Conservation (phyloP, 768 basidiomycete species). For the Chalciporus piperatus region DNA sequence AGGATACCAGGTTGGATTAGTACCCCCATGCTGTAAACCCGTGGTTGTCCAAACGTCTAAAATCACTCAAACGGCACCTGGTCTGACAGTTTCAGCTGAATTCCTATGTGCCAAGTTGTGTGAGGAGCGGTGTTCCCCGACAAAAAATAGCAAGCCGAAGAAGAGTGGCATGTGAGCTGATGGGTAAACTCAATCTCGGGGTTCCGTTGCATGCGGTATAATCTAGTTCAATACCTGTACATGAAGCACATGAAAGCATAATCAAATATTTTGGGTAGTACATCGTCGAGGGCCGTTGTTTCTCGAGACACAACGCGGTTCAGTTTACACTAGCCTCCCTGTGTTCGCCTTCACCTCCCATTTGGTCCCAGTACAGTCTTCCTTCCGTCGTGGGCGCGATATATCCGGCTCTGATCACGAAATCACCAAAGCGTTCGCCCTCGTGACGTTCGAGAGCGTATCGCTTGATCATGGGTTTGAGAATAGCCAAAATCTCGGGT, state of each 20-base stretch:
- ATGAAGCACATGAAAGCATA: not conserved
- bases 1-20: not conserved
- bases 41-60: too few species aligned
- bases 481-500: slow-evolving; percentile 86
- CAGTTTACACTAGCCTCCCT: slow-evolving; percentile 28
- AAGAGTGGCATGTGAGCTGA: too few species aligned
- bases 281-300: too few species aligned
- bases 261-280: not conserved
- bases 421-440: slow-evolving; percentile 95
- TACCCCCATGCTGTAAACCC: too few species aligned
- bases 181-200: too few species aligned
- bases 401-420: slow-evolving; percentile 87
- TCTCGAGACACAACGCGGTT: not conserved
- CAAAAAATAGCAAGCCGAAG: too few species aligned
- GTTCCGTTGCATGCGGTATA: too few species aligned
- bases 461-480: slow-evolving; percentile 89
- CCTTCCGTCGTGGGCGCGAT: slow-evolving; percentile 84
- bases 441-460: slow-evolving; percentile 85
- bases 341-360: slow-evolving; percentile 74
- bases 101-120: too few species aligned
- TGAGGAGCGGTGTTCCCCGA: too few species aligned
- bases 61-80: too few species aligned
- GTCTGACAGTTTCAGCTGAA: too few species aligned
- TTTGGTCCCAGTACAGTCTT: slow-evolving; percentile 80
- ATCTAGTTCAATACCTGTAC: too few species aligned